These are phyloP conservation scores for Pyronema domesticum DNA, from an alignment of 495 filamentous ascomycete genomes.

Conservation along the genomic window DNA sequence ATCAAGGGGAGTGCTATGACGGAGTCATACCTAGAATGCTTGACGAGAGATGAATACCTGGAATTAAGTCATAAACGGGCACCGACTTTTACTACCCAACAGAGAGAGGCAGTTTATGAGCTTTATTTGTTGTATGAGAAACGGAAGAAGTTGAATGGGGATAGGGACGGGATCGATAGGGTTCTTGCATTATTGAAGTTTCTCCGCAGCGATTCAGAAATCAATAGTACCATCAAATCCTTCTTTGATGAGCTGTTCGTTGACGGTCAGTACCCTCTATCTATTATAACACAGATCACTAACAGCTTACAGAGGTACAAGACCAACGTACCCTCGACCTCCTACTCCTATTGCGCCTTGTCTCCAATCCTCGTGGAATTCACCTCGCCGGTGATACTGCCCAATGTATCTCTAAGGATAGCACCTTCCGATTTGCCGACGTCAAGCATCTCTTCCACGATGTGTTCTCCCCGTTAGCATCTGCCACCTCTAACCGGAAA, in stretches of 20 bases:
- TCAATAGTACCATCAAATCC: slow-evolving; percentile 14
- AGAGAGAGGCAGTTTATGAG: slow-evolving; percentile 21
- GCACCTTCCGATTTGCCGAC: slow-evolving; percentile 29
- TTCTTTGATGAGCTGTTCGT: slow-evolving; percentile 31
- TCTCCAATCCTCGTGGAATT: slow-evolving; percentile 25
- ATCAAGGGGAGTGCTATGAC: slow-evolving; percentile 27
- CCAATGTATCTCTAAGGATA: slow-evolving; percentile 31
- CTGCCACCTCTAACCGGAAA: slow-evolving; percentile 8
- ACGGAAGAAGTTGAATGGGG: slow-evolving; percentile 21
- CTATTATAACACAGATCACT: background rate
- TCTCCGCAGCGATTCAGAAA: slow-evolving; percentile 1
- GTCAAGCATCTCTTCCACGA: slow-evolving; percentile 28
- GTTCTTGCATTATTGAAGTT: slow-evolving; percentile 11
- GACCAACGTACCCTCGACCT: slow-evolving; percentile 29
- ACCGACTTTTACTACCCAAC: slow-evolving; percentile 23
- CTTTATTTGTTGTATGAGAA: slow-evolving; percentile 28
- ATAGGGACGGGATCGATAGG: slow-evolving; percentile 28
- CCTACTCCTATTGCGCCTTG: slow-evolving; percentile 25
- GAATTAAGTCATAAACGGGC: slow-evolving; percentile 15
- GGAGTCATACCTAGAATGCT: slow-evolving; percentile 12
- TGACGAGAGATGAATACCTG: slow-evolving; percentile 25
- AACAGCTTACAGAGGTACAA: slow-evolving; percentile 26
- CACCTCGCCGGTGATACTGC: slow-evolving; percentile 33
- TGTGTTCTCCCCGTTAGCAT: slow-evolving; percentile 16
- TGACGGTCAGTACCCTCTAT: slow-evolving; percentile 22